Base-by-base conservation (phyloP, 2,329 filamentous ascomycete genomes). In the Passalora sequoiae region DNA sequence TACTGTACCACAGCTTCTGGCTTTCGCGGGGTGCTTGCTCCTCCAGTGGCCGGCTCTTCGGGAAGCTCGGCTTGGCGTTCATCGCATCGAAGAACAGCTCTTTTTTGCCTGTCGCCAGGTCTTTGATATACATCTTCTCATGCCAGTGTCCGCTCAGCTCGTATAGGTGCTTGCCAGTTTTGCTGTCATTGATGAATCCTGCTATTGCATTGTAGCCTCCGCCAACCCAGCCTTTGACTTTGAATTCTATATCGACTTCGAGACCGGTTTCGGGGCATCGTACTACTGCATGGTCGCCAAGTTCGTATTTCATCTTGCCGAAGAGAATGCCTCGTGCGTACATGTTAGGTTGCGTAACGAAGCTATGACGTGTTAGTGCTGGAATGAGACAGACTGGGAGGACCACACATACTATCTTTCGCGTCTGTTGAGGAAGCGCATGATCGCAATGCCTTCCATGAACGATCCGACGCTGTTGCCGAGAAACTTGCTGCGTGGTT, bases 301-400 rank as follows among this genome's bases (percentile, higher is more conserved):
- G 80, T 70, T 98, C 92, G 67, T 97, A 98, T 67, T 96, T 97
- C 92, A 98, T 97, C 67, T 96, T 97, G 36, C 92, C 92, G 60
- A 98, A 96, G 6, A 98, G 74, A 47, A 98, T 97, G 25, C 92
- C 91, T 50, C 92, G 80, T 16, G 91, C 92, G 66, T 98, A 98
- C 89, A 98, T 98, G 71, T 98, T 98, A 13, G 92, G 92, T 62
- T 98, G 92, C 4, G 92, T 97, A 40, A 97, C 69, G 60, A 94
- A 86, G 67, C 87, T 94, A 48, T 33, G 21, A 12, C 20, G 49
- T 58, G 40, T 53, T 39, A 54, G 50, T 40, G 19, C 24, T 5
- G 17, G 13, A 38, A 25, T 8, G 21, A 15, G 13, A 16, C 16
- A 8, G 7, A 8, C 12, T 20, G 9, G 24, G n/a, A 13, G 19